Percentiles rank a stretch among this genome's conserved stretches.
These are phyloP conservation scores for Gymnopus androsaceus DNA, from an alignment of 1,284 basidiomycete species.

Conservation along the genomic window DNA sequence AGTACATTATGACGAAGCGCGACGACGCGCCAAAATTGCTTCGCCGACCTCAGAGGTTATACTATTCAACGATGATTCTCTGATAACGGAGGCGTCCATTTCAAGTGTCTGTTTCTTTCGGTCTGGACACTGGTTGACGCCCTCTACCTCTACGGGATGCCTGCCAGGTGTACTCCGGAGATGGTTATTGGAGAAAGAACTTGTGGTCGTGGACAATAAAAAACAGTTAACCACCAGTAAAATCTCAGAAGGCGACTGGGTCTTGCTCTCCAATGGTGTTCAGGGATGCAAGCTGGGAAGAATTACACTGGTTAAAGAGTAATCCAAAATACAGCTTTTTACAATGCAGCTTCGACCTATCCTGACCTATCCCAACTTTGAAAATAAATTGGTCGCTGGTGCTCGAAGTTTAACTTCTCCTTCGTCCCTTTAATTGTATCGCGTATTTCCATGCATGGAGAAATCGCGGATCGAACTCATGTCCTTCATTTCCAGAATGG, in stretches of 20 bases:
- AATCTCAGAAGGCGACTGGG: conserved; percentile 58
- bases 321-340: neutral
- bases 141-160: conserved; percentile 58
- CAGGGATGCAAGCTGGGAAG: conserved; percentile 64
- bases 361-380: too few relatives aligned
- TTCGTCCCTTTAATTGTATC: too few relatives aligned
- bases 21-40: conserved; percentile 48
- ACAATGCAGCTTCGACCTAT: neutral
- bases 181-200: conserved; percentile 62
- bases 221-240: conserved; percentile 41
- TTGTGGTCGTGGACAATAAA: conserved; percentile 48
- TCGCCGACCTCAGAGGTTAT: conserved; percentile 54
- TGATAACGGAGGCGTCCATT: conserved; percentile 65
- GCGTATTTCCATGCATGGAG: too few relatives aligned
- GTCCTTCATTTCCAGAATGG: too few relatives aligned
- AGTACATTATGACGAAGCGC: conserved; percentile 59
- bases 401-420: too few relatives aligned
- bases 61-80: conserved; percentile 52
- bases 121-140: conserved; percentile 62
- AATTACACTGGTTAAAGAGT: neutral
- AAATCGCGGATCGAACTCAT: too few relatives aligned
- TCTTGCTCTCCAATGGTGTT: conserved; percentile 71
- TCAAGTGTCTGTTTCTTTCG: conserved; percentile 70
- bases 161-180: conserved; percentile 68
- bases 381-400: too few relatives aligned